Evolutionary conservation across 305 asterid genomes (phyloP).

Genomic region (Fraxinus dipetala): DNA sequence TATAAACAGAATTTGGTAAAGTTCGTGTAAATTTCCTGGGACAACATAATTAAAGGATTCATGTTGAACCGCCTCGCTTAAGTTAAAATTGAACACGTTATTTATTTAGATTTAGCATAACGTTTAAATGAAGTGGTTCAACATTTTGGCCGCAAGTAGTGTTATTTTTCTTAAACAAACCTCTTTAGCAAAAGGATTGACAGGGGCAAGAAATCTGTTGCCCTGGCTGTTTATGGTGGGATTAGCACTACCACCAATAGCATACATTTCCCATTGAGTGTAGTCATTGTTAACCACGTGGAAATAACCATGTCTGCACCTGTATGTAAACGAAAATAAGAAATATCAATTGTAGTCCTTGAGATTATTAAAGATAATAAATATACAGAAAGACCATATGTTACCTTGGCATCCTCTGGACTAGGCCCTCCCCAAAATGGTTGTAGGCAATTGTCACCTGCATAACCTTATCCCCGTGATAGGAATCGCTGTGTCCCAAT

Average conservation of each 20-base stretch:
- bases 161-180: constrained; percentile 19
- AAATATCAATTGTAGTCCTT: not conserved
- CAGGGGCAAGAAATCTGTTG: constrained; percentile 71
- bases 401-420: constrained; percentile 79
- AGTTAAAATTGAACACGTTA: not conserved
- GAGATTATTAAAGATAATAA: not conserved
- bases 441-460: constrained; percentile 75
- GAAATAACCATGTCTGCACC: constrained; percentile 79
- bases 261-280: constrained; percentile 80
- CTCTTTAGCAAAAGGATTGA: constrained; percentile 73
- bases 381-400: not conserved
- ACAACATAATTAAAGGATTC: not conserved
- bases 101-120: not conserved
- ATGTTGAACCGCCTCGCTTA: not conserved
- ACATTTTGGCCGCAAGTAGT: not conserved
- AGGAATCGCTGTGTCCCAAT: constrained; percentile 67
- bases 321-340: constrained; percentile 13
- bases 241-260: constrained; percentile 77
- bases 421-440: constrained; percentile 71
- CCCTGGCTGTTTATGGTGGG: constrained; percentile 91
- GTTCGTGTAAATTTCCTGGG: not conserved
- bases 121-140: not conserved
- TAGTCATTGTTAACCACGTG: constrained; percentile 82
- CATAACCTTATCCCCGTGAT: constrained; percentile 56
- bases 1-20: not conserved